Evolutionary conservation across 192 early-diverging fungal species (phyloP).

Genomic region (Thoreauomyces humboldtii): DNA sequence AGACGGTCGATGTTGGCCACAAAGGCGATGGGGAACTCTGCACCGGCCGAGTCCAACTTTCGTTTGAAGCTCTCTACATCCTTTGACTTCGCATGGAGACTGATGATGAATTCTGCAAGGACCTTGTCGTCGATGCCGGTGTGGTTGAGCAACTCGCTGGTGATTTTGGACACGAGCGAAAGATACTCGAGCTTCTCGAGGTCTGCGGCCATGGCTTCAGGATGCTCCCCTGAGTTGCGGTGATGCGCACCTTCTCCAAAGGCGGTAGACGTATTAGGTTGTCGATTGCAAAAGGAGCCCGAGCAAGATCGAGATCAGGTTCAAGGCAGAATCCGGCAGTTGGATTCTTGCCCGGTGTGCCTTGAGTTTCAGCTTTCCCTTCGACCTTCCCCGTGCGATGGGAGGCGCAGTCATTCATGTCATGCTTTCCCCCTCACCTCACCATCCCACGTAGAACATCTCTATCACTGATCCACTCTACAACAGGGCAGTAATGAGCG

Average conservation of each 20-base stretch:
- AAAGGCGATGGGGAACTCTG: constrained; percentile 82
- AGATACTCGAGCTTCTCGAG: constrained; percentile 83
- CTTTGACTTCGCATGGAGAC: constrained; percentile 72
- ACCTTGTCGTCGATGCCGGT: constrained; percentile 86
- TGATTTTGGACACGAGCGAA: constrained; percentile 85
- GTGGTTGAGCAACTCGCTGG: constrained; percentile 90
- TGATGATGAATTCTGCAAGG: constrained; percentile 88
- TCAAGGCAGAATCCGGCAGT: neutral
- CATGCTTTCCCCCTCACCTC: too few relatives aligned
- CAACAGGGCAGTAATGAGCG: too few relatives aligned
- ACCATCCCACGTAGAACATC: too few relatives aligned
- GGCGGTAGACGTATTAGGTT: too few relatives aligned
- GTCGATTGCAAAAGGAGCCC: too few relatives aligned
- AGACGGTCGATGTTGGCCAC: constrained; percentile 82
- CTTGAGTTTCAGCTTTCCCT: too few relatives aligned
- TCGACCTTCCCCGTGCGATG: too few relatives aligned
- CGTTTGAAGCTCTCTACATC: constrained; percentile 63
- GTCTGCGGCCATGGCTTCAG: constrained; percentile 33
- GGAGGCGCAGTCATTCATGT: too few relatives aligned
- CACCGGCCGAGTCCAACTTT: constrained; percentile 65
- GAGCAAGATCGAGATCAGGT: neutral
- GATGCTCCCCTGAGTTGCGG: too few relatives aligned
- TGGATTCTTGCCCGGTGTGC: too few relatives aligned
- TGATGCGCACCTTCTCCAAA: too few relatives aligned
- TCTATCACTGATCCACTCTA: too few relatives aligned